Conservation (phyloP, 2,329 filamentous ascomycete genomes). For the Diaporthe humulicola region DNA sequence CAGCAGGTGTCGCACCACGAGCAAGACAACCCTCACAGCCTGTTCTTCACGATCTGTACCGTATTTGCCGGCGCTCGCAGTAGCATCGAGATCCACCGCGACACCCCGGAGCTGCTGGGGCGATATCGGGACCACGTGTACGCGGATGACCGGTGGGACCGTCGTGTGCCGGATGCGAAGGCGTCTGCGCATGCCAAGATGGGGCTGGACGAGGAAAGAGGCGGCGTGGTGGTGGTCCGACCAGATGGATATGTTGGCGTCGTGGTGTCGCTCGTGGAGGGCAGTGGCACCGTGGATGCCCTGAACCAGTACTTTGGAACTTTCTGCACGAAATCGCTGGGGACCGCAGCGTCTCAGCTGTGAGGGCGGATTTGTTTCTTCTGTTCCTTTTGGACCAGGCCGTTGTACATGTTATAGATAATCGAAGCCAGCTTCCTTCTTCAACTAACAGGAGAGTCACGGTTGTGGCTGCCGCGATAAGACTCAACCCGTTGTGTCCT, state of each 20-base stretch:
- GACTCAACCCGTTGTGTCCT: not conserved
- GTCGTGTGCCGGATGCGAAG: conserved; percentile 75
- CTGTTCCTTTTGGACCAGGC: not conserved
- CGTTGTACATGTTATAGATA: conserved; percentile 3
- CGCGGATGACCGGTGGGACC: conserved; percentile 85
- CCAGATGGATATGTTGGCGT: conserved; percentile 91
- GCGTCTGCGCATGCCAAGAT: conserved; percentile 89
- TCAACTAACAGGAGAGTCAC: not conserved
- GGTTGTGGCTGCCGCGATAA: not conserved
- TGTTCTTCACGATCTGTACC: conserved; percentile 84
- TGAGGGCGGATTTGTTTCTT: conserved; percentile 42
- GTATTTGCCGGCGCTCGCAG: conserved; percentile 78
- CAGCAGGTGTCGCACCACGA: conserved; percentile 80
- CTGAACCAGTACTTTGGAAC: conserved; percentile 85
- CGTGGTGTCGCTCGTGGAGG: conserved; percentile 80
- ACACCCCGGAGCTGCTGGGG: conserved; percentile 78
- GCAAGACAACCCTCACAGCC: conserved; percentile 85
- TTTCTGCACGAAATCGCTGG: conserved; percentile 75
- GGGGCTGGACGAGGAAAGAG: conserved; percentile 79
- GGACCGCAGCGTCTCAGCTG: conserved; percentile 54
- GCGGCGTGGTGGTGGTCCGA: conserved; percentile 85
- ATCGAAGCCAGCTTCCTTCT: conserved; percentile 20
- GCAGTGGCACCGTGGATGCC: conserved; percentile 82
- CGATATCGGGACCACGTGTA: conserved; percentile 88
- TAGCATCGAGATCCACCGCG: conserved; percentile 78